These are phyloP conservation scores for Clarireedia hainanense DNA, from an alignment of 2,329 filamentous ascomycete genomes.

Conservation along the genomic window DNA sequence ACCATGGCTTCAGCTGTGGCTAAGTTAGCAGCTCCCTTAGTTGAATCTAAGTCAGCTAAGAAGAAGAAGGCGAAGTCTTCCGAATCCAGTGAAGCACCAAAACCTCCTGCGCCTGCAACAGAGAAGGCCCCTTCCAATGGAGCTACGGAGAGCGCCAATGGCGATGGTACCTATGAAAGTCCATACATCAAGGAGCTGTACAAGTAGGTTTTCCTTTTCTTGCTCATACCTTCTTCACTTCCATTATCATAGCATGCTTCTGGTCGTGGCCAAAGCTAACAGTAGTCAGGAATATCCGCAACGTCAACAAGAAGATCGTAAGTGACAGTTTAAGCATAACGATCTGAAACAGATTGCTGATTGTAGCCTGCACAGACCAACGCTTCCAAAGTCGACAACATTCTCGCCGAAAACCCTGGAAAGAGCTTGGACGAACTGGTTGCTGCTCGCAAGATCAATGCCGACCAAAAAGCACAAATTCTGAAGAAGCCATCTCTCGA, in stretches of 20 bases:
- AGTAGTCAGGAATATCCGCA: conserved; percentile 71
- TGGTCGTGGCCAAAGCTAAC: neutral
- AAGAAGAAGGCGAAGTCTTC: conserved; percentile 59
- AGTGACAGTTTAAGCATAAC: conserved; percentile 30
- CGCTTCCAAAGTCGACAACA: conserved; percentile 62
- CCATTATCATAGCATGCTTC: neutral
- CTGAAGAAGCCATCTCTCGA: conserved; percentile 69
- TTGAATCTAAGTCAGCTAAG: conserved; percentile 58
- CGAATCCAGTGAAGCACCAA: conserved; percentile 34
- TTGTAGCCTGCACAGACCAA: conserved; percentile 44
- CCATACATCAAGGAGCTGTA: conserved; percentile 80
- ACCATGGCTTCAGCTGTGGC: conserved; percentile 57
- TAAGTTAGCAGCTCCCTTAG: conserved; percentile 53
- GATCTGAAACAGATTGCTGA: conserved; percentile 13
- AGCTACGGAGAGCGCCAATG: conserved; percentile 29
- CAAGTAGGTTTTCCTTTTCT: conserved; percentile 55
- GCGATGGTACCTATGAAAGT: conserved; percentile 59
- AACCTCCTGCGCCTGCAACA: conserved; percentile 44
- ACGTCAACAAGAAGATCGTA: conserved; percentile 90
- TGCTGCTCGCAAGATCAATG: conserved; percentile 64
- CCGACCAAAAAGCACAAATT: conserved; percentile 70
- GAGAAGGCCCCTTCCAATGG: conserved; percentile 44
- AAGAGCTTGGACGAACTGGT: conserved; percentile 70
- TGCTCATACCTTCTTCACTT: conserved; percentile 3
- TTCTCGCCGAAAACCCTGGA: conserved; percentile 61